Evolutionary conservation across 805 yeast species (phyloP).

Genomic region (Tetrapisispora iriomotensis): DNA sequence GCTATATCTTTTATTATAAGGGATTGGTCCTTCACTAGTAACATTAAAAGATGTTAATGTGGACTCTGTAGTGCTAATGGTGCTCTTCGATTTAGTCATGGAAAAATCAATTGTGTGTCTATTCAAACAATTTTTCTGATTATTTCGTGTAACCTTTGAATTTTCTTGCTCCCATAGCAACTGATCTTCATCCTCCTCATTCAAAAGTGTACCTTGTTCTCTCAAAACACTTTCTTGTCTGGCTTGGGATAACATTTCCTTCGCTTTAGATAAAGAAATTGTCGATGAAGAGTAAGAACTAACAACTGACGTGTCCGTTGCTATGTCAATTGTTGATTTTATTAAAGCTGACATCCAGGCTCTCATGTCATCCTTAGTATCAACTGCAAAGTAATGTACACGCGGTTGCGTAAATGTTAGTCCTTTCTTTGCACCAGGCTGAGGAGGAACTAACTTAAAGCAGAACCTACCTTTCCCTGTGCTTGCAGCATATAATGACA

Average conservation of each 20-base stretch:
- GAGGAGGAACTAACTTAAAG: constrained; percentile 91
- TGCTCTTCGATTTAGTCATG: neutral
- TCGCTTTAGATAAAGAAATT: constrained; percentile 76
- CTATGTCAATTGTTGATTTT: constrained; percentile 93
- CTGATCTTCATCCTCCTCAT: constrained; percentile 26
- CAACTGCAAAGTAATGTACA: constrained; percentile 93
- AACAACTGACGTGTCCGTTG: constrained; percentile 83
- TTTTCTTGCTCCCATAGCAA: constrained; percentile 24
- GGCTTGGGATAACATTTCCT: constrained; percentile 73
- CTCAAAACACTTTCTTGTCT: constrained; percentile 60
- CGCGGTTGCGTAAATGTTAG: constrained; percentile 93
- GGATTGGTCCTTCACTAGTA: neutral
- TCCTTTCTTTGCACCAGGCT: constrained; percentile 93
- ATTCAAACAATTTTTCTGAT: constrained; percentile 2
- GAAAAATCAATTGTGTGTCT: constrained; percentile 3
- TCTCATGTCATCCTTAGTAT: constrained; percentile 82
- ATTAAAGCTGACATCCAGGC: constrained; percentile 90
- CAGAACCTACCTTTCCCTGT: constrained; percentile 92
- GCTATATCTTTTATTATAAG: neutral
- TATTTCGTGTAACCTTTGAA: neutral
- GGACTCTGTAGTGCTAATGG: neutral
- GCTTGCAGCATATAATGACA: constrained; percentile 83
- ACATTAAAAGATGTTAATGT: neutral
- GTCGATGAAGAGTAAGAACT: constrained; percentile 96
- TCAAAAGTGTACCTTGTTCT: constrained; percentile 29